Evolutionary conservation across 768 basidiomycete genomes (phyloP).

Genomic region (Sistotremastrum suecicum): DNA sequence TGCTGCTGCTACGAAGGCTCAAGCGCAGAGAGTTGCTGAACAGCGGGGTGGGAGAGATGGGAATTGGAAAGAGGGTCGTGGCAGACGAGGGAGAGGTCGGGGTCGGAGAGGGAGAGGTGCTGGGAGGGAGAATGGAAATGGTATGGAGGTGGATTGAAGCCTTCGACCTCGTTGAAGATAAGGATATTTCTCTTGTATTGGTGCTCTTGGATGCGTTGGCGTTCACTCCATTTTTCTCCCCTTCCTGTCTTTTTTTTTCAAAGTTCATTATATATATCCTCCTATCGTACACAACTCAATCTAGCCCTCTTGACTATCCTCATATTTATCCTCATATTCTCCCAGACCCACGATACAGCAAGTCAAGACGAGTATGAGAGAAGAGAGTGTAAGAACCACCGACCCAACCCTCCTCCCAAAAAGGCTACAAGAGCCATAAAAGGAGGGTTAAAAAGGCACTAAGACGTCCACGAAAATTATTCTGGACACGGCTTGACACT

Average conservation of each 20-base stretch:
- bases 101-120: slow-evolving; percentile 21
- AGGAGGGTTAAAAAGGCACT: not conserved
- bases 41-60: slow-evolving; percentile 16
- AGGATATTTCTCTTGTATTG: too few species aligned
- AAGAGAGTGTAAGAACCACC: slow-evolving; percentile 1
- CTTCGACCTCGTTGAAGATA: too few species aligned
- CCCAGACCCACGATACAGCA: too few species aligned
- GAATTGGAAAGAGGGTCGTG: slow-evolving; percentile 7
- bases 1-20: slow-evolving; percentile 41
- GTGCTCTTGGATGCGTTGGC: not conserved
- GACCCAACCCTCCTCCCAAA: slow-evolving; percentile 1
- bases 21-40: slow-evolving; percentile 21
- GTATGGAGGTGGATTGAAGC: slow-evolving; percentile 42
- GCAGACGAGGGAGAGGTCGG: slow-evolving; percentile 20
- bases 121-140: slow-evolving; percentile 19
- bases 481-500: slow-evolving; percentile 5
- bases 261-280: not conserved
- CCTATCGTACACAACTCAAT: not conserved
- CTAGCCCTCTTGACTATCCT: too few species aligned
- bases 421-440: not conserved
- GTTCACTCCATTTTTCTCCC: too few species aligned
- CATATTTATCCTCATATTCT: too few species aligned
- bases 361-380: too few species aligned
- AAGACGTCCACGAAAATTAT: slow-evolving; percentile 1
- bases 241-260: not conserved